phyloP scores from a whole-genome alignment of 306 rosid species.

The Dryas alaskensis region DNA sequence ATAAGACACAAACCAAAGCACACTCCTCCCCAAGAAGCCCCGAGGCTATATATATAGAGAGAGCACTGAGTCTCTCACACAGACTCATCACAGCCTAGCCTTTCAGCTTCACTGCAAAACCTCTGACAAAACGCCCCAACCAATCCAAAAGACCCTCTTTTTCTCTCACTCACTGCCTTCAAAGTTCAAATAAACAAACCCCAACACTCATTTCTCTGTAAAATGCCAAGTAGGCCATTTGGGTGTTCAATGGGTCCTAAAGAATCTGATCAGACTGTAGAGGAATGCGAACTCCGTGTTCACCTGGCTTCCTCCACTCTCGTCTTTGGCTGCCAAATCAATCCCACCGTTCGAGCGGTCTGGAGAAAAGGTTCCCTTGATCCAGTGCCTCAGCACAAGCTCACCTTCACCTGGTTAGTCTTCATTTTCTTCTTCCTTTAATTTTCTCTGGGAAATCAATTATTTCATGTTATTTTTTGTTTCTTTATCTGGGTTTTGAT shows the following conservation, averaged over 20 bases:
- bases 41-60: not conserved
- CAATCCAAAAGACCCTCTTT: not conserved
- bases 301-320: constrained; percentile 5
- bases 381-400: not conserved
- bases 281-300: not conserved
- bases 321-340: constrained; percentile 22
- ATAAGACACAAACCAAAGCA: too few species aligned
- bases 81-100: too few species aligned
- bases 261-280: not conserved
- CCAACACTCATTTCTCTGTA: not conserved
- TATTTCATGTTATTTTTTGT: not conserved
- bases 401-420: constrained; percentile 25
- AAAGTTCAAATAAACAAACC: not conserved
- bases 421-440: not conserved
- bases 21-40: too few species aligned
- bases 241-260: constrained; percentile 4
- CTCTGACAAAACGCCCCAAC: not conserved
- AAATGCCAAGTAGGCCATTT: not conserved
- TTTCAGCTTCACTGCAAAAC: not conserved
- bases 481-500: not conserved
- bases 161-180: not conserved
- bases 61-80: not conserved
- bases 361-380: too few species aligned
- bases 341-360: not conserved
- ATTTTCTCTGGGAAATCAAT: not conserved